Percentiles rank a stretch among this genome's conserved stretches.
These are phyloP conservation scores for Clarireedia hainanense DNA, from an alignment of 2,329 filamentous ascomycete genomes.

Conservation along the genomic window DNA sequence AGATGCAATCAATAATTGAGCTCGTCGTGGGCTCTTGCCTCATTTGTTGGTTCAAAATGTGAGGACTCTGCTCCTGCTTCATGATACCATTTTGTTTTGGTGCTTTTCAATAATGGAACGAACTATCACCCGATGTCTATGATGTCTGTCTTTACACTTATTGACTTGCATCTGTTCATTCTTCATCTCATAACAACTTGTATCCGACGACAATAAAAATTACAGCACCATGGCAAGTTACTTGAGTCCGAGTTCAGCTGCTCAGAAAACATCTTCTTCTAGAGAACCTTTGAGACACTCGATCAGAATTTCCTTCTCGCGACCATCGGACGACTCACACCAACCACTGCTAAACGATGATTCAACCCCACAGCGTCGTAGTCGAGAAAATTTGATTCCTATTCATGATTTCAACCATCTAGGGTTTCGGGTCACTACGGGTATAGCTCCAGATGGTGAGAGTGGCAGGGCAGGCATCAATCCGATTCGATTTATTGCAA, in stretches of 20 bases:
- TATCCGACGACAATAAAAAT: neutral
- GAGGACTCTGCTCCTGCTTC: too few species aligned
- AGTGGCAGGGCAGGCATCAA: conserved; percentile 60
- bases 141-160: too few species aligned
- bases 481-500: conserved; percentile 52
- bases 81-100: too few species aligned
- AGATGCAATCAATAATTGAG: too few species aligned
- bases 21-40: too few species aligned
- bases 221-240: neutral
- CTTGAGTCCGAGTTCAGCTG: neutral
- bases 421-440: conserved; percentile 26
- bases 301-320: neutral
- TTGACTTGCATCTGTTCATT: too few species aligned
- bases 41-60: too few species aligned
- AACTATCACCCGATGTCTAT: too few species aligned
- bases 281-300: neutral
- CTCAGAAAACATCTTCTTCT: neutral
- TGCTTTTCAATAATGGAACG: too few species aligned
- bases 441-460: conserved; percentile 49
- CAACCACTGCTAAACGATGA: neutral
- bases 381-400: neutral
- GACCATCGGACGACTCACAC: neutral
- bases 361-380: neutral
- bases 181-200: neutral
- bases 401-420: conserved; percentile 12